Conservation (phyloP, 129 eudicot genomes). For the Lactuca sativa region DNA sequence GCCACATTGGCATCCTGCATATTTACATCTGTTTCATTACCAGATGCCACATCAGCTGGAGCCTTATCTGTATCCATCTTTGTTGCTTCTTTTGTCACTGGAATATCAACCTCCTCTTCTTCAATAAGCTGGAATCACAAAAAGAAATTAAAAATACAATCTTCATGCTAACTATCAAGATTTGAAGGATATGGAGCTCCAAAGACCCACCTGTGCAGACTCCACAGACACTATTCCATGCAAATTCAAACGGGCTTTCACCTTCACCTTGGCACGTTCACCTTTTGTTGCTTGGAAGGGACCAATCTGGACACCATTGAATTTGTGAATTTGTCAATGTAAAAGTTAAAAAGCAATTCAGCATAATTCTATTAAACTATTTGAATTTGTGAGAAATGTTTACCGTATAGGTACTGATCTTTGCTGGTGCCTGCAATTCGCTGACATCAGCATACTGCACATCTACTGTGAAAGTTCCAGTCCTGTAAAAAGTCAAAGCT, state of each 20-base stretch:
- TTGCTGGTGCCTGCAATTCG: constrained; percentile 80
- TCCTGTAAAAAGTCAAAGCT: constrained; percentile 68
- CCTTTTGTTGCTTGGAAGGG: constrained; percentile 78
- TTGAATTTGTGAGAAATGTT: not conserved
- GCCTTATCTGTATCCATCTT: constrained; percentile 79
- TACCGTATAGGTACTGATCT: constrained; percentile 90
- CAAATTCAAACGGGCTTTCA: constrained; percentile 70
- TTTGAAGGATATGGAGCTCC: not conserved
- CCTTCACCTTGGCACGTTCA: constrained; percentile 76
- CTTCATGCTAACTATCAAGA: not conserved
- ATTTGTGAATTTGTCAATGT: too few relatives aligned
- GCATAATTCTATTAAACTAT: not conserved
- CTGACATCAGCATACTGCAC: constrained; percentile 78
- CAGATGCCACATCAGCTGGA: constrained; percentile 46
- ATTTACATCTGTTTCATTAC: constrained; percentile 64
- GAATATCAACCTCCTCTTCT: constrained; percentile 84
- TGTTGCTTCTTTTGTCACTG: constrained; percentile 61
- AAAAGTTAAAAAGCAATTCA: not conserved
- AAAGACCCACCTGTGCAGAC: constrained; percentile 68
- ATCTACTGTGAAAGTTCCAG: constrained; percentile 72
- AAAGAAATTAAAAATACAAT: not conserved
- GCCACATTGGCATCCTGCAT: constrained; percentile 78
- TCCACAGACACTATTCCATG: constrained; percentile 90
- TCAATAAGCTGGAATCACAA: constrained; percentile 64
- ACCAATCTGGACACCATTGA: constrained; percentile 70